Conservation (phyloP, 2,329 filamentous ascomycete species). For the Phaeoacremonium minimum region DNA sequence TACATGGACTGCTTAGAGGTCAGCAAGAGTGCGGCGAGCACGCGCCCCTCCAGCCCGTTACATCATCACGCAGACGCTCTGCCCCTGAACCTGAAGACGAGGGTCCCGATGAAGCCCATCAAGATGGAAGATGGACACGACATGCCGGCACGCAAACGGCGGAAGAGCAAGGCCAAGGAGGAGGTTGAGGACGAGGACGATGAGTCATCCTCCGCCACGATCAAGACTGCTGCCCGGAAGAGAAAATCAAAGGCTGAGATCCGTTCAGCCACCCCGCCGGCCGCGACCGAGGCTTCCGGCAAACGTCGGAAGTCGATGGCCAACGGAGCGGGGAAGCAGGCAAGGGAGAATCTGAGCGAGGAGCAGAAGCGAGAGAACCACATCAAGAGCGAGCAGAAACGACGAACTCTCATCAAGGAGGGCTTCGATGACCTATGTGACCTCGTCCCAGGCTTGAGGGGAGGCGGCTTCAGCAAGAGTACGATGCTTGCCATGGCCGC, state of each 20-base stretch:
- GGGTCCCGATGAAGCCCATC: slow-evolving; percentile 15
- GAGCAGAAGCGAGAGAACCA: slow-evolving; percentile 83
- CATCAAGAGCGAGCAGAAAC: slow-evolving; percentile 83
- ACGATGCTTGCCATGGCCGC: slow-evolving; percentile 71
- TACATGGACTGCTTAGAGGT: slow-evolving; percentile 54
- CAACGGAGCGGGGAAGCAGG: slow-evolving; percentile 35
- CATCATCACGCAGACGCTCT: slow-evolving; percentile 17
- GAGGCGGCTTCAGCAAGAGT: slow-evolving; percentile 78
- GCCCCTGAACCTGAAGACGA: slow-evolving; percentile 15
- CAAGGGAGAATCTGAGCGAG: slow-evolving; percentile 71
- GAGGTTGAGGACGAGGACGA: slow-evolving; percentile 32
- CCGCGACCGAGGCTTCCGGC: slow-evolving; percentile 25
- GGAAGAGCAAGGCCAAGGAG: slow-evolving; percentile 49
- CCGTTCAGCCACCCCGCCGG: slow-evolving; percentile 25
- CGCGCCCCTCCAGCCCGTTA: slow-evolving; percentile 53
- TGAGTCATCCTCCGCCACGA: slow-evolving; percentile 26
- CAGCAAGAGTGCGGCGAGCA: slow-evolving; percentile 54
- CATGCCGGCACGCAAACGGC: slow-evolving; percentile 44
- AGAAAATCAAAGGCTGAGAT: slow-evolving; percentile 44
- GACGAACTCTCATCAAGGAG: slow-evolving; percentile 74
- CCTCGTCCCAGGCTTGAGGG: slow-evolving; percentile 70
- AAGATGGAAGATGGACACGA: slow-evolving; percentile 28
- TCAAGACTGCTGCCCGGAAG: slow-evolving; percentile 31
- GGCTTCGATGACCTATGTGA: slow-evolving; percentile 77
- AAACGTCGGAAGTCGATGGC: slow-evolving; percentile 47